phyloP scores from a whole-genome alignment of 2,329 filamentous ascomycete species.

The Penicillium sp. region DNA sequence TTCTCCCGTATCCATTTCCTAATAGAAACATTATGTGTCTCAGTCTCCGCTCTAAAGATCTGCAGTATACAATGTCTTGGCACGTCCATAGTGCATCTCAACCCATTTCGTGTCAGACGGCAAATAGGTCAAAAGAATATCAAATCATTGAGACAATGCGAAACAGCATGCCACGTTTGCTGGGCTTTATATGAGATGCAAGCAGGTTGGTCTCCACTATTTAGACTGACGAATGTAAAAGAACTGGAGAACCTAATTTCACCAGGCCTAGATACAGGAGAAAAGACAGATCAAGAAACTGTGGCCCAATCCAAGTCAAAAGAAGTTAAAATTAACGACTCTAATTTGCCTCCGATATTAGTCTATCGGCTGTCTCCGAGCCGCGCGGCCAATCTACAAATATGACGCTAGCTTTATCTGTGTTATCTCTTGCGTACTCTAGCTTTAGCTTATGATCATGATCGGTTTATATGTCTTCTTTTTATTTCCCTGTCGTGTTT shows the following conservation, averaged over 20 bases:
- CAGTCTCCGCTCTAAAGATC: not conserved
- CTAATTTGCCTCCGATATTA: constrained; percentile 18
- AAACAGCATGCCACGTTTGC: not conserved
- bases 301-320: not conserved
- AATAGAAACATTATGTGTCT: not conserved
- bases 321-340: constrained; percentile 4
- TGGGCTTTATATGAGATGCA: not conserved
- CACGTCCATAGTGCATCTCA: not conserved
- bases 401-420: not conserved
- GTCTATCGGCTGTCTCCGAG: constrained; percentile 8
- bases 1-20: not conserved
- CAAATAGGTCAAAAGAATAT: not conserved
- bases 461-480: not conserved
- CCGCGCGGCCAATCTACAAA: constrained; percentile 4
- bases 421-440: not conserved
- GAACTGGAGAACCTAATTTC: not conserved
- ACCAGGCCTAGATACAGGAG: not conserved
- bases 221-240: not conserved
- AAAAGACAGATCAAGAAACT: not conserved
- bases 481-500: not conserved
- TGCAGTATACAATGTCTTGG: constrained; percentile 7
- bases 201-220: not conserved
- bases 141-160: not conserved
- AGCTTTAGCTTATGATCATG: not conserved
- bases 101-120: not conserved